Conservation (phyloP, 2,329 filamentous ascomycete species). For the Apiospora malaysiana region DNA sequence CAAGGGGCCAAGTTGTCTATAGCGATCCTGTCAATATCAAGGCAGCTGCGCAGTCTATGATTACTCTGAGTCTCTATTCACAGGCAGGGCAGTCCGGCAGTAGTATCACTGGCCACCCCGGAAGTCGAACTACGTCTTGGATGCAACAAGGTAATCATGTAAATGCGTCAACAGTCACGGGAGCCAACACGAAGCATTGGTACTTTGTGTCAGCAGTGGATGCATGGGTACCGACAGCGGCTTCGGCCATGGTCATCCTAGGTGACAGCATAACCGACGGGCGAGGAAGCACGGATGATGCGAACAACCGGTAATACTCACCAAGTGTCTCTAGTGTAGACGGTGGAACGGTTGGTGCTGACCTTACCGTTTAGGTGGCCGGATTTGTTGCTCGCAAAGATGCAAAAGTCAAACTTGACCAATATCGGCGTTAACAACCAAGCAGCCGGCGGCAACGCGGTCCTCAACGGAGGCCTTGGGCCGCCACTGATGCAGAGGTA, state of each 20-base stretch:
- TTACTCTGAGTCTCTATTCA: constrained; percentile 66
- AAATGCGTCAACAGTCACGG: constrained; percentile 51
- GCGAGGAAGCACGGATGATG: constrained; percentile 64
- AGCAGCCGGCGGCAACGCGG: constrained; percentile 71
- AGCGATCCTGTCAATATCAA: constrained; percentile 66
- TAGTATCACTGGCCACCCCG: constrained; percentile 68
- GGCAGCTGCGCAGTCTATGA: constrained; percentile 54
- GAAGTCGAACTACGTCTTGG: constrained; percentile 67
- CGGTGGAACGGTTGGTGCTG: not conserved
- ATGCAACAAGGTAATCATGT: constrained; percentile 64
- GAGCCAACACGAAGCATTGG: constrained; percentile 48
- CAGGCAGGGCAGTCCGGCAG: constrained; percentile 60
- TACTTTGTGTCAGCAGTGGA: constrained; percentile 68
- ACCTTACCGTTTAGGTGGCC: constrained; percentile 52
- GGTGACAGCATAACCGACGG: constrained; percentile 73
- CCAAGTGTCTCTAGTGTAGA: no score
- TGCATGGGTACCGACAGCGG: constrained; percentile 53
- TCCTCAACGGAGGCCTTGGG: constrained; percentile 66
- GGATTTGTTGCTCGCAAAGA: constrained; percentile 57
- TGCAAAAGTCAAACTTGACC: constrained; percentile 54
- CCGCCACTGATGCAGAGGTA: constrained; percentile 66
- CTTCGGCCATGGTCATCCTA: constrained; percentile 58
- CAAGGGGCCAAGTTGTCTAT: constrained; percentile 62
- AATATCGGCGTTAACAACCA: constrained; percentile 66
- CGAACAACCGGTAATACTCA: constrained; percentile 56